Percentiles rank a stretch among this genome's conserved stretches.
phyloP scores from a whole-genome alignment of 1,284 basidiomycete species.

The Pascua guehoae region DNA sequence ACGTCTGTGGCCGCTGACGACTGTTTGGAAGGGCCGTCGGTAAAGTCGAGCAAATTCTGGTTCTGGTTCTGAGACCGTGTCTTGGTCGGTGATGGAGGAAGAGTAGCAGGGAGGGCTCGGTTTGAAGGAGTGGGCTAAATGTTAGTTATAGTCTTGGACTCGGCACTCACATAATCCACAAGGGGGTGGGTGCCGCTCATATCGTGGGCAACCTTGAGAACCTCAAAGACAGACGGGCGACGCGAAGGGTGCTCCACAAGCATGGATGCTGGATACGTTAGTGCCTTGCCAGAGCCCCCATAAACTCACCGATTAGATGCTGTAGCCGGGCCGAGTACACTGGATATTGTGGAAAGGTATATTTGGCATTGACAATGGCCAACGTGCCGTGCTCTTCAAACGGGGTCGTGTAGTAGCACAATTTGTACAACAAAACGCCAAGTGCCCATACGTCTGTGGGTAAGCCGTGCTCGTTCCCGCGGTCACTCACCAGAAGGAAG shows the following conservation, averaged over 20 bases:
- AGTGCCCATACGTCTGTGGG: constrained; percentile 67
- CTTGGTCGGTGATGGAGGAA: constrained; percentile 3
- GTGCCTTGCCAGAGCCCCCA: constrained; percentile 7
- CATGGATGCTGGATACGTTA: constrained; percentile 64
- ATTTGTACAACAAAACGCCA: constrained; percentile 72
- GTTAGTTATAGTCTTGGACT: neutral
- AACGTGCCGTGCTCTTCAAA: constrained; percentile 95
- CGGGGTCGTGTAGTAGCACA: constrained; percentile 98
- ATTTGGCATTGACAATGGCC: constrained; percentile 95
- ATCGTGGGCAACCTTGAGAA: constrained; percentile 69
- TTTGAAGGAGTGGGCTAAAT: neutral
- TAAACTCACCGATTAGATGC: constrained; percentile 71
- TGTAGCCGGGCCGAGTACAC: constrained; percentile 85
- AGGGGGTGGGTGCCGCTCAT: constrained; percentile 78
- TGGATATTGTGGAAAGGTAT: constrained; percentile 88
- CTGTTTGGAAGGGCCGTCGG: constrained; percentile 25
- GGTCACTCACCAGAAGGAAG: constrained; percentile 53
- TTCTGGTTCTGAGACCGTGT: neutral
- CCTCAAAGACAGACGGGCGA: constrained; percentile 75
- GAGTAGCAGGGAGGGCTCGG: neutral
- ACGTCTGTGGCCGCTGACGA: constrained; percentile 25
- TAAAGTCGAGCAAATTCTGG: constrained; percentile 47
- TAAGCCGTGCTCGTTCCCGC: constrained; percentile 13
- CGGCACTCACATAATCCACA: constrained; percentile 57
- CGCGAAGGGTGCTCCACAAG: constrained; percentile 78